Conservation (phyloP, 2,329 filamentous ascomycete species). For the Triangularia setosa region DNA sequence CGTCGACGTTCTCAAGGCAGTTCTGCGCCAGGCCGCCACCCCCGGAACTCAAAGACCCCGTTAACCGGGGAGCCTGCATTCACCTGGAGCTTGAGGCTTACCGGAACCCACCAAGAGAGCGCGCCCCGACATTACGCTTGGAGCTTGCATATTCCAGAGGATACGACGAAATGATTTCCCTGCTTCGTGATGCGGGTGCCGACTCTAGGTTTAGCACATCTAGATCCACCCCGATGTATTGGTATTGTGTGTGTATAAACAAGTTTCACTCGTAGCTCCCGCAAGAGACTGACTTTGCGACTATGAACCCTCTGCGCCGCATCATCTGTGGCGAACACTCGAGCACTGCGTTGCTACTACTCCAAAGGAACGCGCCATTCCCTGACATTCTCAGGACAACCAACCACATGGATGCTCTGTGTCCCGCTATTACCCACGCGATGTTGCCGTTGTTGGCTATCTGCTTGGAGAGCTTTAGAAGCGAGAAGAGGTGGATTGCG, state of each 20-base stretch:
- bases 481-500: neutral
- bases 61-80: neutral
- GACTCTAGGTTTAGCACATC: neutral
- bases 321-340: neutral
- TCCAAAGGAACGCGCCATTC: neutral
- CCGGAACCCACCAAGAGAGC: neutral
- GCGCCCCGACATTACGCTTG: neutral
- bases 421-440: neutral
- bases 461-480: neutral
- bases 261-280: too few relatives aligned
- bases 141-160: neutral
- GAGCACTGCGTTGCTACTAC: neutral
- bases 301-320: neutral
- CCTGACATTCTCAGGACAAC: neutral
- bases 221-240: neutral
- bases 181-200: slow-evolving; percentile 2
- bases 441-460: neutral
- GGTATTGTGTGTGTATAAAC: neutral
- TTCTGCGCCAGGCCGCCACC: neutral
- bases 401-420: neutral
- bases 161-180: slow-evolving; percentile 2
- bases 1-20: neutral
- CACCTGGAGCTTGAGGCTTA: too few relatives aligned
- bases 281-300: too few relatives aligned
- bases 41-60: neutral